Conservation (phyloP, 257 asterid species). For the Solanum chaucha region DNA sequence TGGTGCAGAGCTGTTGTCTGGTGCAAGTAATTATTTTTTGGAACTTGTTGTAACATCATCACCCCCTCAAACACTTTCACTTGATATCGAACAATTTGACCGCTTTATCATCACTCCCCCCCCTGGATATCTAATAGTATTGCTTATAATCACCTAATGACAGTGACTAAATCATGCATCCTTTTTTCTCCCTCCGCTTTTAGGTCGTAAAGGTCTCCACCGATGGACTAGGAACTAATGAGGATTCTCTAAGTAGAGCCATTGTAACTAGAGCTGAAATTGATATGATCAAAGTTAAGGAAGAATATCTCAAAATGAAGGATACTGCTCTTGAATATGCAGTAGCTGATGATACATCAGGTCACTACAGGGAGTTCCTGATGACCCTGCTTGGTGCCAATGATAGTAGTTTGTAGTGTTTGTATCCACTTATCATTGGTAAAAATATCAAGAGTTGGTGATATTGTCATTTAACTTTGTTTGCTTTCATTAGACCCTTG, state of each 20-base stretch:
- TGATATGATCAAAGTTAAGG: conserved; percentile 50
- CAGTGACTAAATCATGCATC: neutral
- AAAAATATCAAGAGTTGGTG: neutral
- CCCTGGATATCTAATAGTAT: neutral
- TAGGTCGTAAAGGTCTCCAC: conserved; percentile 52
- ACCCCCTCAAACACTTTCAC: neutral
- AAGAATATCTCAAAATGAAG: conserved; percentile 38
- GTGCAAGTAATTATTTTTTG: neutral
- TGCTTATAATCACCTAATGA: neutral
- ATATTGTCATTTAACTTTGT: neutral
- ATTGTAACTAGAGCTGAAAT: conserved; percentile 59
- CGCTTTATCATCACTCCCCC: neutral
- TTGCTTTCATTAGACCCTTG: neutral
- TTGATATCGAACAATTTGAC: neutral
- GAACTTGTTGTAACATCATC: neutral
- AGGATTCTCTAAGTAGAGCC: conserved; percentile 62
- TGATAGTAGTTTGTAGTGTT: neutral
- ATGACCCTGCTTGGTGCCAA: conserved; percentile 59
- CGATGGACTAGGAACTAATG: conserved; percentile 70
- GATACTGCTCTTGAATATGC: conserved; percentile 36
- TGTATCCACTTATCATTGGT: neutral
- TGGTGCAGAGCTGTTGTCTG: neutral
- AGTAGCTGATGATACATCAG: conserved; percentile 64
- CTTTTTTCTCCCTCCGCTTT: neutral
- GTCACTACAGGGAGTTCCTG: conserved; percentile 62